phyloP scores from a whole-genome alignment of 768 basidiomycete genomes.

The Kwoniella sp. region DNA sequence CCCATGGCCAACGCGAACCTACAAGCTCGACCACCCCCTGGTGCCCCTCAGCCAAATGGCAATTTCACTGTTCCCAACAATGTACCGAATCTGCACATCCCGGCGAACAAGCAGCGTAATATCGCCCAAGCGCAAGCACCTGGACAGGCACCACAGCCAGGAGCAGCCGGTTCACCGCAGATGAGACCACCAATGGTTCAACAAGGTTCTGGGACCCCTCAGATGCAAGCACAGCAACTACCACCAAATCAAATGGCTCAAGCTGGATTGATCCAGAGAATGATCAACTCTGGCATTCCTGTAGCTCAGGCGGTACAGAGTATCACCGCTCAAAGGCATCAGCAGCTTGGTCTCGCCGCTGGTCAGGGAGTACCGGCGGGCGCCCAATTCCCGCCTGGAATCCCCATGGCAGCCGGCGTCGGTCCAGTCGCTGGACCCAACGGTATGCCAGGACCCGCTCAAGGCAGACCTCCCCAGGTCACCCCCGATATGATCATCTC shows the following conservation, averaged over 20 bases:
- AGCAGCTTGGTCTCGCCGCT: slow-evolving; percentile 7
- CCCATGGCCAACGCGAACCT: slow-evolving; percentile 4
- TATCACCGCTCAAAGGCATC: slow-evolving; percentile 14
- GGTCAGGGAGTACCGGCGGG: background rate
- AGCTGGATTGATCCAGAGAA: slow-evolving; percentile 21
- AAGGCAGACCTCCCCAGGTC: slow-evolving; percentile 14
- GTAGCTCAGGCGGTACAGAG: slow-evolving; percentile 24
- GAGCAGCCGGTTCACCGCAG: slow-evolving; percentile 25
- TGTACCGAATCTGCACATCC: slow-evolving; percentile 45
- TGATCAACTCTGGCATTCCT: slow-evolving; percentile 36
- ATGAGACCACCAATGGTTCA: slow-evolving; percentile 16
- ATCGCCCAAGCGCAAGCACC: slow-evolving; percentile 27
- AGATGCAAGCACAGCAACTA: slow-evolving; percentile 13
- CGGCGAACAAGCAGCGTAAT: slow-evolving; percentile 43
- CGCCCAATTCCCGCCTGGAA: background rate
- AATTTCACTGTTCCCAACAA: slow-evolving; percentile 26
- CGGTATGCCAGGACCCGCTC: background rate
- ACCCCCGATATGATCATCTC: slow-evolving; percentile 25
- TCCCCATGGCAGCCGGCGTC: background rate
- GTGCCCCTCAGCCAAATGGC: slow-evolving; percentile 5
- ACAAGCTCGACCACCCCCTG: slow-evolving; percentile 17
- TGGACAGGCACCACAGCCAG: slow-evolving; percentile 4
- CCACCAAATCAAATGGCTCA: slow-evolving; percentile 23
- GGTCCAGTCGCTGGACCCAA: background rate
- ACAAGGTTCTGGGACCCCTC: background rate